Conservation (phyloP, 2,329 filamentous ascomycete genomes). For the Coccinonectria pachysandricola region DNA sequence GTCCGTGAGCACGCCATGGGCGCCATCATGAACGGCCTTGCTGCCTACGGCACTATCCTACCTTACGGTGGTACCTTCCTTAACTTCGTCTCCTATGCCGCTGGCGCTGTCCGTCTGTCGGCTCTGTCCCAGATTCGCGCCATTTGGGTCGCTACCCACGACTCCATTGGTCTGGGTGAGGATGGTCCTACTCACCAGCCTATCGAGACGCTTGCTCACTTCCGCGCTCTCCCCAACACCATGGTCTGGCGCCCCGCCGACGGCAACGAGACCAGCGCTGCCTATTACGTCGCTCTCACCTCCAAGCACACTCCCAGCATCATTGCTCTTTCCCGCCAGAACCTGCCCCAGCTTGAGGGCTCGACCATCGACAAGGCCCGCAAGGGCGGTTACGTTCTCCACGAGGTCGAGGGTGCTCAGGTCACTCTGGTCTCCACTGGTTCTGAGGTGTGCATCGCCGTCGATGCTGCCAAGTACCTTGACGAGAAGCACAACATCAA, state of each 20-base stretch:
- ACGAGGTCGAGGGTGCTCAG: conserved; percentile 73
- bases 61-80: conserved; percentile 95
- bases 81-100: conserved; percentile 98
- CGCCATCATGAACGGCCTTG: conserved; percentile 87
- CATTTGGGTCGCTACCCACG: conserved; percentile 96
- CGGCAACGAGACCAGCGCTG: conserved; percentile 94
- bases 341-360: conserved; percentile 93
- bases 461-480: conserved; percentile 87
- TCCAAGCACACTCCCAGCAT: conserved; percentile 86
- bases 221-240: conserved; percentile 96
- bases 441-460: conserved; percentile 87
- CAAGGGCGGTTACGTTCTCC: conserved; percentile 91
- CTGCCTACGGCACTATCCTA: conserved; percentile 90
- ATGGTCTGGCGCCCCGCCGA: conserved; percentile 99
- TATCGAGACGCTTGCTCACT: conserved; percentile 95
- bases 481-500: conserved; percentile 79
- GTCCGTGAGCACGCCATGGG: conserved; percentile 90
- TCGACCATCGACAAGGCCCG: conserved; percentile 79
- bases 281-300: conserved; percentile 91
- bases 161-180: conserved; percentile 98
- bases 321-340: conserved; percentile 91
- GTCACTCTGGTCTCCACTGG: conserved; percentile 90
- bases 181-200: conserved; percentile 98
- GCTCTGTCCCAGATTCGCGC: conserved; percentile 81
- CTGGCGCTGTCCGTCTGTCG: conserved; percentile 88